These are phyloP conservation scores for Dendrothele bispora DNA, from an alignment of 768 basidiomycete genomes.

Conservation along the genomic window DNA sequence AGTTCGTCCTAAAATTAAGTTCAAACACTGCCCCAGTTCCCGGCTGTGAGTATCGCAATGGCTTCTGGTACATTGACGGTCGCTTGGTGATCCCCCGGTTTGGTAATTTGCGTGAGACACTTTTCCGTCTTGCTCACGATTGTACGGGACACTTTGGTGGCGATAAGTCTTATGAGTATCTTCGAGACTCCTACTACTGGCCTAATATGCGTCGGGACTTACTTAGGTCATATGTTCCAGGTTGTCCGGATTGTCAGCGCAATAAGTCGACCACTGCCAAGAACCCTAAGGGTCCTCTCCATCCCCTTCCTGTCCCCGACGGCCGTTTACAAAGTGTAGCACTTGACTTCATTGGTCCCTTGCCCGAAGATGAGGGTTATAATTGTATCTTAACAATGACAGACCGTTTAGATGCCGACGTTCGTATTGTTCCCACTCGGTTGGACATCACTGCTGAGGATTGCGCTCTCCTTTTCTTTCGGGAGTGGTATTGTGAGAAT, in stretches of 20 bases:
- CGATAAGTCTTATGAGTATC: conserved; percentile 14
- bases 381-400: too few species aligned
- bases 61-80: neutral
- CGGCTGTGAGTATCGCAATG: neutral
- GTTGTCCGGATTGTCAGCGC: conserved; percentile 3
- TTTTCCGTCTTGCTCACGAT: neutral
- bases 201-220: conserved; percentile 22
- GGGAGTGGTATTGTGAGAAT: too few species aligned
- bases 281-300: too few species aligned
- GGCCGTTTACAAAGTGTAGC: too few species aligned
- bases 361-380: too few species aligned
- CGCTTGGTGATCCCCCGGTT: neutral
- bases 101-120: neutral
- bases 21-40: neutral
- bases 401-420: too few species aligned
- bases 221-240: conserved; percentile 19
- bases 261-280: neutral
- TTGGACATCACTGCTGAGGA: too few species aligned
- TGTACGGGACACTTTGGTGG: conserved; percentile 1
- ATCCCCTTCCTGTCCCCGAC: too few species aligned
- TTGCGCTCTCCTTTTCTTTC: too few species aligned
- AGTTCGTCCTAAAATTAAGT: neutral
- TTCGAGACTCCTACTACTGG: conserved; percentile 10
- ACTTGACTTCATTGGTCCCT: too few species aligned
- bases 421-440: too few species aligned